Evolutionary conservation across 2,329 filamentous ascomycete genomes (phyloP).

Genomic region (Diaporthe velutina): DNA sequence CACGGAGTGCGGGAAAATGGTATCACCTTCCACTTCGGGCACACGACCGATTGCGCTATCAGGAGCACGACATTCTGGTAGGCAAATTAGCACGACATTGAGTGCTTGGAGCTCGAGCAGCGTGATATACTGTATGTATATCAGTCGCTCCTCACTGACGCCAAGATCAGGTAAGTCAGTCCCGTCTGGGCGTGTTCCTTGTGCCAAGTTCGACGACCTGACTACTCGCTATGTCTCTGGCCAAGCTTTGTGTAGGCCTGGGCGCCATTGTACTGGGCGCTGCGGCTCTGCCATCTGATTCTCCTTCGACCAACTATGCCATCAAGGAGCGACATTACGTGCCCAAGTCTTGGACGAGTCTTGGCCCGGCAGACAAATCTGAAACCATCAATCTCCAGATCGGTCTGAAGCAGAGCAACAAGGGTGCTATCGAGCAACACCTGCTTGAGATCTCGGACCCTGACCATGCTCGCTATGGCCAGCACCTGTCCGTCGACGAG

Average conservation of each 20-base stretch:
- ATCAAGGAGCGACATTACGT: conserved; percentile 26
- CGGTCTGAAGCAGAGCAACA: conserved; percentile 36
- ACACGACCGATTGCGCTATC: conserved; percentile 10
- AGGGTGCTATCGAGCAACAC: conserved; percentile 46
- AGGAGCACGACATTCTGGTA: conserved; percentile 5
- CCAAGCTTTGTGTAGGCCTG: conserved; percentile 8
- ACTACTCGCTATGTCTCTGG: neutral
- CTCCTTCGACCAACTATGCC: conserved; percentile 22
- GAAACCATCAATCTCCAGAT: conserved; percentile 38
- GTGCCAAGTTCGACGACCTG: conserved; percentile 2
- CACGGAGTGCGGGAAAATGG: neutral
- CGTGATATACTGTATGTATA: neutral
- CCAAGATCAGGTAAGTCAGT: conserved; percentile 9
- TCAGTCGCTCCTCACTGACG: conserved; percentile 17
- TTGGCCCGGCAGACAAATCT: conserved; percentile 35
- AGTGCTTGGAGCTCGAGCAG: neutral
- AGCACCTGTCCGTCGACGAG: conserved; percentile 53
- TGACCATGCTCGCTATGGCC: conserved; percentile 59
- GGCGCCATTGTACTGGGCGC: conserved; percentile 16
- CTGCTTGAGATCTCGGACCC: conserved; percentile 58
- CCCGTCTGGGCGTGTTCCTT: neutral
- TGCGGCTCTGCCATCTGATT: conserved; percentile 11
- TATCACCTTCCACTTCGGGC: conserved; percentile 16
- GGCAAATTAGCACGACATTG: neutral
- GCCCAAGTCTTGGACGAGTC: conserved; percentile 39